phyloP scores from a whole-genome alignment of 2,329 filamentous ascomycete species.

The Phyllosticta ampelicida region DNA sequence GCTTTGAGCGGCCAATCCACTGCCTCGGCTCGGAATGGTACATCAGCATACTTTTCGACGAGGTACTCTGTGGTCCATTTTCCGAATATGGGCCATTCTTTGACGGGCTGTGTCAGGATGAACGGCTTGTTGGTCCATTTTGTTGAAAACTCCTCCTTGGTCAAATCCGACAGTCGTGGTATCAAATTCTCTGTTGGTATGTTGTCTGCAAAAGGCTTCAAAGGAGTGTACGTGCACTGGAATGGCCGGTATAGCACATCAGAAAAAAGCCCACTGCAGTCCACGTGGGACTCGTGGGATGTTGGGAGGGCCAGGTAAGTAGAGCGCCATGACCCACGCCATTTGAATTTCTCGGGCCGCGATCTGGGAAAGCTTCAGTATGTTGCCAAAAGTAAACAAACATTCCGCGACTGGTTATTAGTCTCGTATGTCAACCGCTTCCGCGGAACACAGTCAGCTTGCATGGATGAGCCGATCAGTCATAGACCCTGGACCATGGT shows the following conservation, averaged over 20 bases:
- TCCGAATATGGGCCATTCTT: conserved; percentile 65
- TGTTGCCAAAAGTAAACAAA: neutral
- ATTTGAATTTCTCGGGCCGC: conserved; percentile 42
- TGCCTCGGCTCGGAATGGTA: conserved; percentile 77
- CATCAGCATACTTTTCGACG: conserved; percentile 50
- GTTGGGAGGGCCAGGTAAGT: conserved; percentile 56
- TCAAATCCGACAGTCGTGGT: conserved; percentile 54
- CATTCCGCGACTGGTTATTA: no score
- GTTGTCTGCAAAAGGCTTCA: conserved; percentile 54
- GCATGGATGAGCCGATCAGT: neutral
- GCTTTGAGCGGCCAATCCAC: conserved; percentile 83
- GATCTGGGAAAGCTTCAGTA: conserved; percentile 24
- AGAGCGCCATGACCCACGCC: conserved; percentile 77
- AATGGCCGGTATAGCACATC: conserved; percentile 86
- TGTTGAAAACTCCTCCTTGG: conserved; percentile 60
- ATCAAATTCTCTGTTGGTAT: conserved; percentile 71
- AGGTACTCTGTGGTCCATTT: conserved; percentile 65
- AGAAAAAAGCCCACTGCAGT: conserved; percentile 74
- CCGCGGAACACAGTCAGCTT: no score
- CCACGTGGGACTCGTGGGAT: conserved; percentile 45
- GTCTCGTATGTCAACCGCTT: no score
- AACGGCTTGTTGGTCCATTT: conserved; percentile 75
- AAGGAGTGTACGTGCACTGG: conserved; percentile 66
- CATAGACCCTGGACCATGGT: no score
- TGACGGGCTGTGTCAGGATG: conserved; percentile 72